Evolutionary conservation across 2,329 filamentous ascomycete species (phyloP).

Genomic region (Aspergillus candidus): DNA sequence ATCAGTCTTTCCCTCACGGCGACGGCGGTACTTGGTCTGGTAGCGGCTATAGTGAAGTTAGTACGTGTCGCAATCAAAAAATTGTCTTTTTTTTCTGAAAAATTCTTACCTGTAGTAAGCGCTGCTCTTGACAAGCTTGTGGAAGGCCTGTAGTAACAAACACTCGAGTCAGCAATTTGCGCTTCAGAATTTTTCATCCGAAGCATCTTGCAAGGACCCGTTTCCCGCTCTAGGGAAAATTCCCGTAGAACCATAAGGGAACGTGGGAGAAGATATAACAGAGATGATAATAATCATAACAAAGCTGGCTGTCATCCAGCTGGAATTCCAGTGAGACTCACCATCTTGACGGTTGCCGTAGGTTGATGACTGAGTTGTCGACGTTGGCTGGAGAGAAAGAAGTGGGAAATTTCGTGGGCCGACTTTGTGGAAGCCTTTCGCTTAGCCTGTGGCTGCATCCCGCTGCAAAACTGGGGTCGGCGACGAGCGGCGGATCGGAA

Average conservation of each 20-base stretch:
- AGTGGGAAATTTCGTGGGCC: conserved; percentile 27
- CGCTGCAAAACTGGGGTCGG: conserved; percentile 32
- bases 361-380: conserved; percentile 30
- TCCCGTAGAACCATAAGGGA: neutral
- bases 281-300: conserved; percentile 11
- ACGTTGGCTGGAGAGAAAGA: conserved; percentile 28
- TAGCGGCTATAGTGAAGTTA: conserved; percentile 62
- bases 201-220: conserved; percentile 98
- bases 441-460: conserved; percentile 36
- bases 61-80: conserved; percentile 1
- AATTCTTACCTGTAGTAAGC: conserved; percentile 90
- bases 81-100: neutral
- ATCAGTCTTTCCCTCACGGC: conserved; percentile 95
- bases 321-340: conserved; percentile 31
- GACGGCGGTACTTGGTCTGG: conserved; percentile 99
- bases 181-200: conserved; percentile 83
- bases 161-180: conserved; percentile 99
- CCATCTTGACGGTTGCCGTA: conserved; percentile 40
- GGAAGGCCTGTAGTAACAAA: conserved; percentile 62
- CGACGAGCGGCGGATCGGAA: conserved; percentile 28
- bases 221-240: conserved; percentile 16
- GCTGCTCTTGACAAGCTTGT: conserved; percentile 95
- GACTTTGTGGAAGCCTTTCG: conserved; percentile 40
- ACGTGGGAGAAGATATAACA: conserved; percentile 1
- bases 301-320: conserved; percentile 19